Percentiles rank a stretch among this genome's conserved stretches.
Conservation (phyloP, 805 yeast species). For the Metschnikowia baotianmanensis region DNA sequence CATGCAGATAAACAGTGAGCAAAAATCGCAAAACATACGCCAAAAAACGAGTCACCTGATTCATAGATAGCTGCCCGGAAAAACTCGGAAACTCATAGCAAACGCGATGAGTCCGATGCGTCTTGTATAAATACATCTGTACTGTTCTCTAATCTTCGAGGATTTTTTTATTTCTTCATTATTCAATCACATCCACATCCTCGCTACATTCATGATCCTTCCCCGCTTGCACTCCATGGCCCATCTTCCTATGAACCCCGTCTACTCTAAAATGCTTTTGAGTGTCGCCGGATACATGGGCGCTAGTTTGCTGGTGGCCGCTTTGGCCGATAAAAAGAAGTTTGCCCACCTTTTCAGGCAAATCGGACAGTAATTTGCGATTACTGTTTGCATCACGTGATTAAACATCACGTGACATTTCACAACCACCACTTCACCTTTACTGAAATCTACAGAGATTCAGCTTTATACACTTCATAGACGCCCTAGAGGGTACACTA, state of each 20-base stretch:
- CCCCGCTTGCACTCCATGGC: conserved; percentile 10
- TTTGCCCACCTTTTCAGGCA: conserved; percentile 31
- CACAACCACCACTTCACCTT: too few species aligned
- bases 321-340: conserved; percentile 30
- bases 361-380: conserved; percentile 23
- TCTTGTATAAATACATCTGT: too few species aligned
- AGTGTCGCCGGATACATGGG: conserved; percentile 24
- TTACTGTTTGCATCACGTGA: too few species aligned
- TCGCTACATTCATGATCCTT: conserved; percentile 5
- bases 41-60: conserved; percentile 2
- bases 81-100: not conserved
- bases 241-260: conserved; percentile 11
- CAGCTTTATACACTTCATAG: not conserved
- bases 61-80: not conserved
- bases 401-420: not conserved
- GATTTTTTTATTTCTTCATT: too few species aligned
- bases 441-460: too few species aligned
- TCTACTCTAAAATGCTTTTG: conserved; percentile 20
- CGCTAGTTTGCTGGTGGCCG: conserved; percentile 29
- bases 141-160: too few species aligned
- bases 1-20: too few species aligned
- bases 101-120: too few species aligned
- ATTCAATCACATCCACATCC: not conserved
- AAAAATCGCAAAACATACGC: not conserved
- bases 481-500: not conserved